phyloP scores from a whole-genome alignment of 768 basidiomycete species.

The Strobilomyces echinocephalus region DNA sequence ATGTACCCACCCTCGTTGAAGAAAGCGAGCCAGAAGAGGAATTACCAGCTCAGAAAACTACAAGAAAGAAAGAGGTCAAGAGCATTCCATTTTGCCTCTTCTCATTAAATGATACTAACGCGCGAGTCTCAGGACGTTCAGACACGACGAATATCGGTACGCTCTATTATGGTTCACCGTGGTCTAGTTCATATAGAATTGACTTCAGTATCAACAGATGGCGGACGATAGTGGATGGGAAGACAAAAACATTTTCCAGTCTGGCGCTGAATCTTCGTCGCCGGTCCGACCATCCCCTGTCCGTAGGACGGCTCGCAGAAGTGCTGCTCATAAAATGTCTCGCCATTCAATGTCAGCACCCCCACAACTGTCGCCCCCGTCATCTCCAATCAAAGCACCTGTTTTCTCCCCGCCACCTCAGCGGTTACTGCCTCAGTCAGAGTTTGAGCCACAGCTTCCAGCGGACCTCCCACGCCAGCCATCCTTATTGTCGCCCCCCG shows the following conservation, averaged over 20 bases:
- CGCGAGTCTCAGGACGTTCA: conserved; percentile 46
- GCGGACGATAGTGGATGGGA: conserved; percentile 83
- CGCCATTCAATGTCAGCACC: conserved; percentile 73
- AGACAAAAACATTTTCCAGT: conserved; percentile 87
- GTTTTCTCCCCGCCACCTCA: conserved; percentile 19
- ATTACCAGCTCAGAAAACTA: conserved; percentile 54
- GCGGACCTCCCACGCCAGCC: conserved; percentile 32
- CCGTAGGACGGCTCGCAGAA: conserved; percentile 41
- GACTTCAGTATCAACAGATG: conserved; percentile 18
- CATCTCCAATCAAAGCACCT: conserved; percentile 35
- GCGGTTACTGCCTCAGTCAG: conserved; percentile 49
- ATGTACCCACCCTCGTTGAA: conserved; percentile 50
- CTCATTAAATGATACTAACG: neutral
- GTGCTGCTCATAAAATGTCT: conserved; percentile 41
- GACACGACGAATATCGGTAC: conserved; percentile 52
- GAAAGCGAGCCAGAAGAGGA: conserved; percentile 76
- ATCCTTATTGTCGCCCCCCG: conserved; percentile 11
- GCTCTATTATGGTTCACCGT: conserved; percentile 25
- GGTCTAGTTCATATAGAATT: conserved; percentile 2
- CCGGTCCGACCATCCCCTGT: conserved; percentile 60
- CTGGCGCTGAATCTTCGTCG: conserved; percentile 84
- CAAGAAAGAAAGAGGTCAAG: conserved; percentile 53
- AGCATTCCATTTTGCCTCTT: neutral
- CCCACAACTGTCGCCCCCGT: conserved; percentile 46
- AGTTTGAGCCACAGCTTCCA: conserved; percentile 53